Conservation (phyloP, 257 asterid species). For the Scutellaria barbata region DNA sequence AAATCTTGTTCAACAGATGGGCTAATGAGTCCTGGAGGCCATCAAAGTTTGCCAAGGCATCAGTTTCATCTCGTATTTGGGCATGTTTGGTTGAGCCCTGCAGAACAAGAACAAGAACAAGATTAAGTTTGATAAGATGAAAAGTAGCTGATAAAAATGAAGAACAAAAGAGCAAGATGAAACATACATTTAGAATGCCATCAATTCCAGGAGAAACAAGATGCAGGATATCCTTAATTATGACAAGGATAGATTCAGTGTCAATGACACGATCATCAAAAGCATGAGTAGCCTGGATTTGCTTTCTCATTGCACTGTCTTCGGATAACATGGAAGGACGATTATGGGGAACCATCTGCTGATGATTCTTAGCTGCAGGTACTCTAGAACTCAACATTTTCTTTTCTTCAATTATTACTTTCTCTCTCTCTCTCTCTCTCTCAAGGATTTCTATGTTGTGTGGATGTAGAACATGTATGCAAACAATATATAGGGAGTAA, state of each 20-base stretch:
- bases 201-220: constrained; percentile 64
- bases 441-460: constrained; percentile 14
- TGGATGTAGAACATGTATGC: constrained; percentile 19
- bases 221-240: constrained; percentile 55
- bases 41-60: constrained; percentile 45
- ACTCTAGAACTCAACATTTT: constrained; percentile 43
- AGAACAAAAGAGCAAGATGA: neutral
- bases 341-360: constrained; percentile 39
- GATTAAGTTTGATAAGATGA: constrained; percentile 7
- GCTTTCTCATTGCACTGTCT: constrained; percentile 55
- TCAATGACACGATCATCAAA: constrained; percentile 58
- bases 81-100: constrained; percentile 52
- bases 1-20: constrained; percentile 55
- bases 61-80: constrained; percentile 45
- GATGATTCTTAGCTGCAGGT: constrained; percentile 36
- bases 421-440: neutral
- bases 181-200: constrained; percentile 52
- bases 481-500: constrained; percentile 55
- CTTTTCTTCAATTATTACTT: neutral
- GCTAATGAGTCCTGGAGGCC: constrained; percentile 56
- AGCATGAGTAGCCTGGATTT: constrained; percentile 68
- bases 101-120: constrained; percentile 9
- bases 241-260: constrained; percentile 49
- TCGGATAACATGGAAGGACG: constrained; percentile 53
- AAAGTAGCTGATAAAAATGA: neutral